Evolutionary conservation across 2,329 filamentous ascomycete genomes (phyloP).

Genomic region (Penicillium sp.): DNA sequence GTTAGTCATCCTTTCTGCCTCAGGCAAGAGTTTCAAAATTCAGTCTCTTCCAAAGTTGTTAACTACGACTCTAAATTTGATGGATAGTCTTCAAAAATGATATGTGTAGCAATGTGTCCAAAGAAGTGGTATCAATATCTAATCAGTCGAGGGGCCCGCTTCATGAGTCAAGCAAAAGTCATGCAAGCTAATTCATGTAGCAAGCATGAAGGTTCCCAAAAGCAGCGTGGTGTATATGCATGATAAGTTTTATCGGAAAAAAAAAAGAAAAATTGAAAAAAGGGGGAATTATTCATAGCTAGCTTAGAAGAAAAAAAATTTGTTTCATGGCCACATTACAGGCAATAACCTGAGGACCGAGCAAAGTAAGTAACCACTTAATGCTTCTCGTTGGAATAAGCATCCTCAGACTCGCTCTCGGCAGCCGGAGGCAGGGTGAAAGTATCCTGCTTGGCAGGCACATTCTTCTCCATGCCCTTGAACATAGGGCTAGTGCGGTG

Average conservation of each 20-base stretch:
- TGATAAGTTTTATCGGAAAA: constrained; percentile 1
- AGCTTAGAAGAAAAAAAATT: neutral
- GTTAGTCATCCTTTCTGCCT: constrained; percentile 3
- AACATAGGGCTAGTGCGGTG: constrained; percentile 50
- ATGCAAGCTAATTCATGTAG: constrained; percentile 15
- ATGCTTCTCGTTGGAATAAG: constrained; percentile 25
- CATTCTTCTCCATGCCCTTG: constrained; percentile 37
- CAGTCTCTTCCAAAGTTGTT: neutral
- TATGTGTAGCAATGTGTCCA: neutral
- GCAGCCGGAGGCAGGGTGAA: constrained; percentile 38
- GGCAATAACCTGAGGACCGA: neutral
- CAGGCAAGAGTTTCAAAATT: neutral
- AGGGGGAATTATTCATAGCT: constrained; percentile 6
- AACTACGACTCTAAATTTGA: neutral
- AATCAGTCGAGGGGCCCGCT: constrained; percentile 14
- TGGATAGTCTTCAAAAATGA: neutral
- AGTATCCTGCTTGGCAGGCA: constrained; percentile 29
- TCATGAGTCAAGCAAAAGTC: constrained; percentile 17
- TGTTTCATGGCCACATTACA: neutral
- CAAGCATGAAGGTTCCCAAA: constrained; percentile 6
- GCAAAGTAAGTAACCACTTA: neutral
- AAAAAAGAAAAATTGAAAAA: constrained; percentile 10
- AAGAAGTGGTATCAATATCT: constrained; percentile 23
- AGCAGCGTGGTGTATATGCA: constrained; percentile 7
- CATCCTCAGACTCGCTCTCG: constrained; percentile 23